phyloP scores from a whole-genome alignment of 345 rosid species.

The Clarkia xantiana region DNA sequence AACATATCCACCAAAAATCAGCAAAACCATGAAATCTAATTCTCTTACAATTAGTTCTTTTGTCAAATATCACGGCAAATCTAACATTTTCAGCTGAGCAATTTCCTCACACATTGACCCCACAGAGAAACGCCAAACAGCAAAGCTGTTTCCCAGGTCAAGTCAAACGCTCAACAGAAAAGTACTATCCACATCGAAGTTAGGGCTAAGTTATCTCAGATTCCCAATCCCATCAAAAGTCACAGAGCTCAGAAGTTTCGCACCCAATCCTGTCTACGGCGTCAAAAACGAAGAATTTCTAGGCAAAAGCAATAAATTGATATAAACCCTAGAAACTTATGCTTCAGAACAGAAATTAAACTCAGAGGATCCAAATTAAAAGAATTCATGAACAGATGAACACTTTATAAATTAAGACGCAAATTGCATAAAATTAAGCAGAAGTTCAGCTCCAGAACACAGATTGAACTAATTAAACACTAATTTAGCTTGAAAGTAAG shows the following conservation, averaged over 20 bases:
- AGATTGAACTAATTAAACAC: not conserved
- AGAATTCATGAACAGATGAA: not conserved
- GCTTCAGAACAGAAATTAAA: slow-evolving; percentile 3
- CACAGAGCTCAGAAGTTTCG: not conserved
- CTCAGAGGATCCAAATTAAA: slow-evolving; percentile 2
- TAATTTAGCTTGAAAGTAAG: slow-evolving; percentile 6
- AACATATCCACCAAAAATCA: too few relatives aligned
- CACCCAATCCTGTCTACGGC: not conserved
- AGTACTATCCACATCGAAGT: too few relatives aligned
- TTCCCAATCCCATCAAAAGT: slow-evolving; percentile 1
- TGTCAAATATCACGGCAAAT: too few relatives aligned
- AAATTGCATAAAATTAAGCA: not conserved
- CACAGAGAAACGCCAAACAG: too few relatives aligned
- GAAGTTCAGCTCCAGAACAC: not conserved
- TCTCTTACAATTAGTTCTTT: too few relatives aligned
- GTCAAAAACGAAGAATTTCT: slow-evolving; percentile 5
- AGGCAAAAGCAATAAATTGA: slow-evolving; percentile 5
- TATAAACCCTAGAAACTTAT: slow-evolving; percentile 3
- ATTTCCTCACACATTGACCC: too few relatives aligned
- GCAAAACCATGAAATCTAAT: too few relatives aligned
- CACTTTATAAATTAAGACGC: slow-evolving; percentile 2
- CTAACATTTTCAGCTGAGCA: too few relatives aligned
- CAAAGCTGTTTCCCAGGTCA: too few relatives aligned
- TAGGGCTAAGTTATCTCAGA: not conserved
- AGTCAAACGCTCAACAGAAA: too few relatives aligned